Base-by-base conservation (phyloP, 2,329 filamentous ascomycete genomes). In the Torrubiella hemipterigena region DNA sequence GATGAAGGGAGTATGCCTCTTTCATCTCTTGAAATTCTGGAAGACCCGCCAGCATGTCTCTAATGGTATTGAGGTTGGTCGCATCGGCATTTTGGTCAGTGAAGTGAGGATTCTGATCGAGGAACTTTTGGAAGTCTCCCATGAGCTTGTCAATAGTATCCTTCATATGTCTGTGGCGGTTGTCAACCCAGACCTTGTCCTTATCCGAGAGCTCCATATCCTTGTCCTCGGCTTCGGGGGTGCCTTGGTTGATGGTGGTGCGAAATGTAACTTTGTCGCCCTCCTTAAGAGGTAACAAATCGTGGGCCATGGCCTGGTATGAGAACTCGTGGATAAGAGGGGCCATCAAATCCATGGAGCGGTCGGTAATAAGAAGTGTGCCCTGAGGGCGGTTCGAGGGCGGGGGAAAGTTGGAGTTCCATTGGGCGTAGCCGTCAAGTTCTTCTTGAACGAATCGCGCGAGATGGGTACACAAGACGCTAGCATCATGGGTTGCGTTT, bases 241-340 rank as follows among this genome's bases (percentile, higher is more conserved):
- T 66, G 8, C 81, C 83, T 44, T 86, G 74, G 41, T 93, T 91
- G 39, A 91, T 65, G 3, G 71, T 63, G 31, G 86, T 87, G 42
- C 77, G 79, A 51, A 87, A 98, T 0, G 80, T 85, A 8, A 93
- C 71, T 52, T 91, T 94, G 41, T 94, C 86, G 16, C 73, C 79
- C 32, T 96, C 91, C 45, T 81, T 77, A 48, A 98, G 85, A 1
- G 81, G 81, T 18, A 98, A 61, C 7, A 98, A 63, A 50, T 98
- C 91, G 54, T 95, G 84, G 4, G 85, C 89, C 89, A 98, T 96
- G 30, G 91, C 86, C 56, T 98, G 91, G 52, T 96, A 98, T 10
- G 91, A 95, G 51, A 98, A 95, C 48, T 98, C 91, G 56, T 98
- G 91, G 4, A 96, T 51, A 9, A 96, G 59, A 2, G 91, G 91